Conservation (phyloP, 805 yeast genomes). For the Candida bentonensis region DNA sequence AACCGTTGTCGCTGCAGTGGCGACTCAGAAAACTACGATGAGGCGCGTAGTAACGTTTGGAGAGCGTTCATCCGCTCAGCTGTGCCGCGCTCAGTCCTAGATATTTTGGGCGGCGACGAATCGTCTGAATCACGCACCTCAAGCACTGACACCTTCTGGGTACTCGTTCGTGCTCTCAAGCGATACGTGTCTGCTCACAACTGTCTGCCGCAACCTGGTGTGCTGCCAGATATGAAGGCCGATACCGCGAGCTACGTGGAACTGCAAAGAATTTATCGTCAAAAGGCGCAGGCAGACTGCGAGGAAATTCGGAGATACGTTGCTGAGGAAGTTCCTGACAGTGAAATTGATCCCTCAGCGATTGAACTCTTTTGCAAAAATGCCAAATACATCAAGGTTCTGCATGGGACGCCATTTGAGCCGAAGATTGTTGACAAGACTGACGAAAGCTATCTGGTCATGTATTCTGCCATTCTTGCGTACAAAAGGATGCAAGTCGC, state of each 20-base stretch:
- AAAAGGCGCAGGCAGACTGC: slow-evolving; percentile 40
- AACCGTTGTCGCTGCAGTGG: slow-evolving; percentile 22
- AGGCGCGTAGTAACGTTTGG: slow-evolving; percentile 34
- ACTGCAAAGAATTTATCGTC: slow-evolving; percentile 43
- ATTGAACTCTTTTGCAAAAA: slow-evolving; percentile 1
- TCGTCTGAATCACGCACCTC: background rate
- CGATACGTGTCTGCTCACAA: slow-evolving; percentile 26
- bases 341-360: background rate
- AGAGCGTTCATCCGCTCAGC: slow-evolving; percentile 18
- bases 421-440: slow-evolving; percentile 9
- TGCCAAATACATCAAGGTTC: slow-evolving; percentile 31
- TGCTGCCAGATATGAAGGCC: slow-evolving; percentile 80
- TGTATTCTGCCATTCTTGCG: slow-evolving; percentile 16
- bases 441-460: slow-evolving; percentile 9
- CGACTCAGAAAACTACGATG: slow-evolving; percentile 36
- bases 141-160: slow-evolving; percentile 37
- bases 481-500: slow-evolving; percentile 2
- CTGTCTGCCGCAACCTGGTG: slow-evolving; percentile 51
- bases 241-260: slow-evolving; percentile 46
- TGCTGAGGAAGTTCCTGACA: slow-evolving; percentile 20
- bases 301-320: slow-evolving; percentile 26
- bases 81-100: background rate
- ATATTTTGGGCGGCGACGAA: background rate
- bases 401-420: slow-evolving; percentile 27
- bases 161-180: slow-evolving; percentile 38